These are phyloP conservation scores for Cryptomeria japonica DNA, from an alignment of 75 land plant species.

Conservation along the genomic window DNA sequence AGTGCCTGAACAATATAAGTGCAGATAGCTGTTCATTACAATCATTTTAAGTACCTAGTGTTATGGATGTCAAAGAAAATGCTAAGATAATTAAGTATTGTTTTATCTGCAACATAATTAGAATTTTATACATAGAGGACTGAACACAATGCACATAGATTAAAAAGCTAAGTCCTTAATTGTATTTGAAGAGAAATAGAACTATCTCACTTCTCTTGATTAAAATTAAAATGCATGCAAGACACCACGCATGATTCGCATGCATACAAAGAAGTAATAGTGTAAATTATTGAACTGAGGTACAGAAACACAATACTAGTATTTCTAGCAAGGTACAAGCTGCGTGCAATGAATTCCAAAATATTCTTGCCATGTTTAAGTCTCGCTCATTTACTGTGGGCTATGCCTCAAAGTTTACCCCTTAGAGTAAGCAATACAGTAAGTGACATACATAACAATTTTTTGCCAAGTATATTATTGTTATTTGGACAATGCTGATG, in stretches of 20 bases:
- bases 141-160: not conserved
- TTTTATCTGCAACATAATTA: slow-evolving; percentile 3
- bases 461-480: not conserved
- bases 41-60: not conserved
- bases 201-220: not conserved
- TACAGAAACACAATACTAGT: not conserved
- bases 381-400: not conserved
- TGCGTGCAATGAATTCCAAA: not conserved
- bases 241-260: not conserved
- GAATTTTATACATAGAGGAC: not conserved
- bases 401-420: not conserved
- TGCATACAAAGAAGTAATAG: not conserved
- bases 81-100: not conserved
- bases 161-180: not conserved
- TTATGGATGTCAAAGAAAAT: not conserved
- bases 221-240: not conserved
- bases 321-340: not conserved
- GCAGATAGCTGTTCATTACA: not conserved
- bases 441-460: not conserved
- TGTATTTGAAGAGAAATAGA: not conserved
- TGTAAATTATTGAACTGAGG: not conserved
- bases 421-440: not conserved
- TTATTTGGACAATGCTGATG: no score
- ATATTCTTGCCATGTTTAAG: not conserved
- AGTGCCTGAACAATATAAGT: slow-evolving; percentile 63